phyloP scores from a whole-genome alignment of 768 basidiomycete genomes.

The Lentinula sp. region DNA sequence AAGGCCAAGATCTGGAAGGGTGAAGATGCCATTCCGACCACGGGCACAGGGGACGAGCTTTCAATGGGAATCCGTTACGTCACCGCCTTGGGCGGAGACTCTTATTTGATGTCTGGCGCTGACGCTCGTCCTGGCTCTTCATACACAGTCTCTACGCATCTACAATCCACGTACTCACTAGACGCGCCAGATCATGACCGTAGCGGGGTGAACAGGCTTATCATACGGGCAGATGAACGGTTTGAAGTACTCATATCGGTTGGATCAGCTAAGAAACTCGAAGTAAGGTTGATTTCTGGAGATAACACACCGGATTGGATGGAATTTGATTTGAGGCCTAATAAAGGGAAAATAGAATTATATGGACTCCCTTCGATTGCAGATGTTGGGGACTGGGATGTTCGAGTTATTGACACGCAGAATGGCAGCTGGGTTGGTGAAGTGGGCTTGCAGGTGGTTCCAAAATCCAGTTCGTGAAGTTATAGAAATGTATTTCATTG shows the following conservation, averaged over 20 bases:
- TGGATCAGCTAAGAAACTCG: slow-evolving; percentile 27
- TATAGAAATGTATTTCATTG: background rate
- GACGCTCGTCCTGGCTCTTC: slow-evolving; percentile 17
- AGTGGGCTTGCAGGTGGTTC: slow-evolving; percentile 2
- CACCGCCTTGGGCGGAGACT: slow-evolving; percentile 48
- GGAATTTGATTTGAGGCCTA: slow-evolving; percentile 42
- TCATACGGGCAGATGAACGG: slow-evolving; percentile 50
- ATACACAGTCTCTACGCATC: slow-evolving; percentile 30
- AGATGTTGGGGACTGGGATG: slow-evolving; percentile 42
- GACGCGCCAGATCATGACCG: slow-evolving; percentile 49
- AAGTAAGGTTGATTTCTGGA: slow-evolving; percentile 46
- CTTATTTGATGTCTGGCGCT: slow-evolving; percentile 3
- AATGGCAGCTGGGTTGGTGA: background rate
- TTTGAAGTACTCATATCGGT: slow-evolving; percentile 39
- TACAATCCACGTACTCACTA: slow-evolving; percentile 57
- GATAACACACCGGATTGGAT: slow-evolving; percentile 51
- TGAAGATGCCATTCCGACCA: slow-evolving; percentile 23
- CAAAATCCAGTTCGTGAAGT: background rate
- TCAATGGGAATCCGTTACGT: slow-evolving; percentile 68
- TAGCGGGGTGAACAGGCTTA: slow-evolving; percentile 30
- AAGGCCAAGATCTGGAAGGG: slow-evolving; percentile 50
- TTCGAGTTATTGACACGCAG: background rate
- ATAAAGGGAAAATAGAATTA: slow-evolving; percentile 49
- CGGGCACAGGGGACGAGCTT: slow-evolving; percentile 56
- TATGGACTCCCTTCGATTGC: slow-evolving; percentile 43